Conservation (phyloP, 495 filamentous ascomycete genomes). For the Sabuloglossum arenarium region DNA sequence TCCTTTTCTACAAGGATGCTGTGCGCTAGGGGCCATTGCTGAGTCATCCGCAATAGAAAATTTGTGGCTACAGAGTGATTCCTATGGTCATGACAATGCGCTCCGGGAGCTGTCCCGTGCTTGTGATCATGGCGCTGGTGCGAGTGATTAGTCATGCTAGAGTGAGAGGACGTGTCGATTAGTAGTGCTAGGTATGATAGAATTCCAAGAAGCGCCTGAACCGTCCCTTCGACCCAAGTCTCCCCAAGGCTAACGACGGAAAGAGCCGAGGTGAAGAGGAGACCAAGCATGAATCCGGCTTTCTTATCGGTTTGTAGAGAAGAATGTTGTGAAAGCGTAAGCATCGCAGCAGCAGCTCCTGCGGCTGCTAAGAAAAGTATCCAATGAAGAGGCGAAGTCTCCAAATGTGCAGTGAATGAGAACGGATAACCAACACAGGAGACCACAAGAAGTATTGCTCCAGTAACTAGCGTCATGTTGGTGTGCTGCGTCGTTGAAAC, state of each 20-base stretch:
- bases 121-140: constrained; percentile 25
- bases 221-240: not conserved
- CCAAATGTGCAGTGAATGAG: constrained; percentile 13
- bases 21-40: constrained; percentile 55
- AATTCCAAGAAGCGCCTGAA: not conserved
- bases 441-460: constrained; percentile 1
- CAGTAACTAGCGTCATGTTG: constrained; percentile 9
- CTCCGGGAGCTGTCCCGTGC: constrained; percentile 10
- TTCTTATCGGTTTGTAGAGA: constrained; percentile 8
- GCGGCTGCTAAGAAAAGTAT: constrained; percentile 4
- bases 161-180: constrained; percentile 11
- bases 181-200: constrained; percentile 11
- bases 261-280: not conserved
- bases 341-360: constrained; percentile 11
- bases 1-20: constrained; percentile 81
- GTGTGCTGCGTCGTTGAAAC: constrained; percentile 9
- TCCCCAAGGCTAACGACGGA: not conserved
- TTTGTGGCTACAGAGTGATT: constrained; percentile 21
- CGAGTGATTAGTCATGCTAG: constrained; percentile 10
- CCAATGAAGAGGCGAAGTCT: constrained; percentile 5
- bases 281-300: not conserved
- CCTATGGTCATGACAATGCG: not conserved
- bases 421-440: constrained; percentile 3
- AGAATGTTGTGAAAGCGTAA: constrained; percentile 12
- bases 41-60: constrained; percentile 39